These are phyloP conservation scores for Penicillium mononematosum DNA, from an alignment of 495 filamentous ascomycete genomes.

Conservation along the genomic window DNA sequence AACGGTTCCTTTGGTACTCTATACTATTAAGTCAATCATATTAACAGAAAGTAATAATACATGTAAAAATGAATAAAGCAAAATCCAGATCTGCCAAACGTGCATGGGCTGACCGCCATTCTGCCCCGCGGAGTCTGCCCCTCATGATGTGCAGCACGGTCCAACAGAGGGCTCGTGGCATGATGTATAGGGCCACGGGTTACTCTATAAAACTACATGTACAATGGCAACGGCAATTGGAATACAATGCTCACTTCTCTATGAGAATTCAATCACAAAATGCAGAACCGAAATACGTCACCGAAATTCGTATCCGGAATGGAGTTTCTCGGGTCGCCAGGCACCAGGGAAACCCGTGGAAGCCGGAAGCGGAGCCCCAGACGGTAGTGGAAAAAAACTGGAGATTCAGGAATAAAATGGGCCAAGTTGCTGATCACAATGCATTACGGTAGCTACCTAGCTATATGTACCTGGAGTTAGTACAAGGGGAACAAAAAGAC, in stretches of 20 bases:
- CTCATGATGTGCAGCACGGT: constrained; percentile 9
- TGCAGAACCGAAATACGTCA: not conserved
- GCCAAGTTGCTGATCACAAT: not conserved
- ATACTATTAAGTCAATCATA: no score
- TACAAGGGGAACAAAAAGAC: not conserved
- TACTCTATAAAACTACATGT: no score
- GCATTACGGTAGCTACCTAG: not conserved
- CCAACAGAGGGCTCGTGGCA: constrained; percentile 2
- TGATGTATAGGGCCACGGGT: not conserved
- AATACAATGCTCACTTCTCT: not conserved
- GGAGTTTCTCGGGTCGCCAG: not conserved
- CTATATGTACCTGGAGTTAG: no score
- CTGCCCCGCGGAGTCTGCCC: constrained; percentile 8
- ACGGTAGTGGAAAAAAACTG: not conserved
- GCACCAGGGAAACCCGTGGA: not conserved
- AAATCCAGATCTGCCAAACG: not conserved
- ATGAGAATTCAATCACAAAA: no score
- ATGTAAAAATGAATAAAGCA: not conserved
- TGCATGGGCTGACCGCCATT: constrained; percentile 4
- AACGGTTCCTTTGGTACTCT: not conserved
- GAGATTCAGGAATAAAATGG: not conserved
- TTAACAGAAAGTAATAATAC: no score
- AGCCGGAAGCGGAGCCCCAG: constrained; percentile 7
- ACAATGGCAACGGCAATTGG: not conserved
- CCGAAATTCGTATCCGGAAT: constrained; percentile 2